Base-by-base conservation (phyloP, 345 rosid species). In the Psidium friedrichsthalianum region DNA sequence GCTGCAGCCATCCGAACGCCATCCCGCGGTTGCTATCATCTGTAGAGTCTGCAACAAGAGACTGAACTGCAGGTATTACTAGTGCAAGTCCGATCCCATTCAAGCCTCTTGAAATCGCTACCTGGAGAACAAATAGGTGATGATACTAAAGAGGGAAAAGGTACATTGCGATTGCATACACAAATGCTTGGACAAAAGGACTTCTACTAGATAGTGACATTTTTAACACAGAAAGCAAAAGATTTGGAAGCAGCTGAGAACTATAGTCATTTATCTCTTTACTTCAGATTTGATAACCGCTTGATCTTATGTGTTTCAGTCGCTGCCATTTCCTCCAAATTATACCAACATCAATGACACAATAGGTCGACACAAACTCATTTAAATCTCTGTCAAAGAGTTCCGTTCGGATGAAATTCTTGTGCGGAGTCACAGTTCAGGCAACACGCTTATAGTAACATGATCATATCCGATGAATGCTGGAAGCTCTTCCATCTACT, bases 11-110 rank as follows among this genome's bases (percentile, higher is more conserved):
- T 84, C 99, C 97, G 53, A 96, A 95, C 0, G 99, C 95, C 86
- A 80, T 76, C 3, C 99, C 99, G 2, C 95, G 95, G 88, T 94
- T 94, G 91, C 89, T 88, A 7, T 96, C 98, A 51, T 95, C 91
- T 0, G 99, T 95, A 55, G 96, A 93, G 86, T 96, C 98, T 32
- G 96, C 99, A 2, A 94, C 93, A 52, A 96, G 96, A 15, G 99
- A 97, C 83, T 92, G 95, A 74, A 97, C 92, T 24, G 99, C 97
- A 47, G 98, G 98, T 32, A 88, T 88, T 44, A 94, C 97, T 21
- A 95, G 83, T 3, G 98, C 98, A 59, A 94, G 96, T 53, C 98
- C 98, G 59, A 95, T 92, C 69, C 98, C 98, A 87, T 95, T 97
- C 74, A 97, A 69, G 83, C 95, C 97, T 92, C 98, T 93, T 10